These are phyloP conservation scores for Brassica carinata DNA, from an alignment of 345 rosid genomes.

Conservation along the genomic window DNA sequence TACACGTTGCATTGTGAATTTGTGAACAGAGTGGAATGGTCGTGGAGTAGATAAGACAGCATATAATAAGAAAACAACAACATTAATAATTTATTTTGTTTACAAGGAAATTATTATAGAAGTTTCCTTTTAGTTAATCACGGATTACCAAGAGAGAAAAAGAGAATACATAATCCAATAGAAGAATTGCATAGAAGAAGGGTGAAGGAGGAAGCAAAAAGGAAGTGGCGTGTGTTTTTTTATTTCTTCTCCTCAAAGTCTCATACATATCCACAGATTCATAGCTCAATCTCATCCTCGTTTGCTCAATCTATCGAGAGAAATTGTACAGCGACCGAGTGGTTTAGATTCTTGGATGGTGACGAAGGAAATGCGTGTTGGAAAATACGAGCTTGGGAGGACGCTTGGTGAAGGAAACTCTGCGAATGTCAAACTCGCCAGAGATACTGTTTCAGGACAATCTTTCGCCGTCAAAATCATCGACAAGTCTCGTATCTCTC, in stretches of 20 bases:
- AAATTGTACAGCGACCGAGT: not conserved
- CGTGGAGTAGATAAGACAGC: not conserved
- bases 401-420: conserved; percentile 91
- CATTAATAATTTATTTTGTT: not conserved
- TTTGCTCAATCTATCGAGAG: not conserved
- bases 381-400: conserved; percentile 82
- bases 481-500: conserved; percentile 62
- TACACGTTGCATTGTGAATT: not conserved
- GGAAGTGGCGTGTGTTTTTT: conserved; percentile 24
- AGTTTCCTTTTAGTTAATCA: not conserved
- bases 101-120: not conserved
- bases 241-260: not conserved
- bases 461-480: conserved; percentile 84
- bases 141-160: not conserved
- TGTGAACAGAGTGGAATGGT: not conserved
- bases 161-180: not conserved
- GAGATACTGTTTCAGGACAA: conserved; percentile 55
- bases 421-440: conserved; percentile 77
- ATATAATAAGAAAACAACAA: not conserved
- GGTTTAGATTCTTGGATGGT: conserved; percentile 26
- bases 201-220: conserved; percentile 6
- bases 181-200: not conserved
- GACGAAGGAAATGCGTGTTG: conserved; percentile 61
- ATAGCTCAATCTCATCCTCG: not conserved
- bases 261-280: not conserved